A percentile compares a stretch with the other conserved stretches of the same genome.
Evolutionary conservation across 2,329 filamentous ascomycete species (phyloP).

Genomic region (Colletotrichum sp.): DNA sequence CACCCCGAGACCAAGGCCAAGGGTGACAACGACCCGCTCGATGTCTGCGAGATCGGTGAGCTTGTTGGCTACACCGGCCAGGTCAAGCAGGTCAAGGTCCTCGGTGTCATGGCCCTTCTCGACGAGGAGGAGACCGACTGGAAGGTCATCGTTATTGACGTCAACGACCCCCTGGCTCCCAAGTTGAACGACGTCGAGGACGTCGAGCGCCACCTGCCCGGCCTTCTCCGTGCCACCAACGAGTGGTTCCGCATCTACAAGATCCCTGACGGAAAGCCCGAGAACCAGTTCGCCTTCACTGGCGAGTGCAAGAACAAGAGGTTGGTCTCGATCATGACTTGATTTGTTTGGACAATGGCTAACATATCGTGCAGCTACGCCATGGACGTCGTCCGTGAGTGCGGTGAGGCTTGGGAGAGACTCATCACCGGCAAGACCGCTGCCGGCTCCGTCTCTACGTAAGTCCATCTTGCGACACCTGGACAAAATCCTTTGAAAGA

Average conservation of each 20-base stretch:
- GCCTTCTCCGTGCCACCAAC: conserved; percentile 95
- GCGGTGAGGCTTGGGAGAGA: conserved; percentile 95
- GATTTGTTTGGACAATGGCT: background rate
- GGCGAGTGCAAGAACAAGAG: conserved; percentile 99
- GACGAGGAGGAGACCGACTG: conserved; percentile 99
- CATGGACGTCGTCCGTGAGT: conserved; percentile 94
- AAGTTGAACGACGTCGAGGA: conserved; percentile 99
- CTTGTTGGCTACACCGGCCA: conserved; percentile 94
- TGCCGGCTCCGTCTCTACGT: conserved; percentile 81
- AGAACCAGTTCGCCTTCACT: conserved; percentile 99
- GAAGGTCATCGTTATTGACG: conserved; percentile 99
- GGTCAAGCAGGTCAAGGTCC: conserved; percentile 99
- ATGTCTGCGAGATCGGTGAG: conserved; percentile 99
- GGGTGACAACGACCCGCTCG: conserved; percentile 98
- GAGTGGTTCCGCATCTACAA: conserved; percentile 99
- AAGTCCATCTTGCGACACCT: conserved; percentile 47
- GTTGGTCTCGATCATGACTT: conserved; percentile 47
- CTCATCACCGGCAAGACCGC: conserved; percentile 89
- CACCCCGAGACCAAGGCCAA: conserved; percentile 99
- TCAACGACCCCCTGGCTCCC: conserved; percentile 94
- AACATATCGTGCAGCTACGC: conserved; percentile 69
- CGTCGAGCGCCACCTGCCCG: conserved; percentile 96
- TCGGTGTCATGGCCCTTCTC: conserved; percentile 98
- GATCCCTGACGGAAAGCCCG: conserved; percentile 99
- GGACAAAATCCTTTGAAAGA: background rate